Conservation (phyloP, 2,329 filamentous ascomycete genomes). For the Colletotrichum sp. region DNA sequence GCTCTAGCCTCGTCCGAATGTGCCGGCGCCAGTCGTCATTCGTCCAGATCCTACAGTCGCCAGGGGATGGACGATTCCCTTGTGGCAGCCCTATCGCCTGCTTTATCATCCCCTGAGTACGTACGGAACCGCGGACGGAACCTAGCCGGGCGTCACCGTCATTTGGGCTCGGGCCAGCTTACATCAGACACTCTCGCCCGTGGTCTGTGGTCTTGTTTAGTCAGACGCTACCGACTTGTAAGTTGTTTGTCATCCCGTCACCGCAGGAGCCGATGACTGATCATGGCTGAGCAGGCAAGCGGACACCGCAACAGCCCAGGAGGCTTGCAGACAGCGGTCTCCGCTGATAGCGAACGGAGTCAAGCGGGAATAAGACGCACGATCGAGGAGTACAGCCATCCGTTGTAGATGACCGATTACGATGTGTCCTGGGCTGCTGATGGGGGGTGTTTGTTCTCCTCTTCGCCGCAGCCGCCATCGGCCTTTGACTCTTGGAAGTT, state of each 20-base stretch:
- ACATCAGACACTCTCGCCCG: neutral
- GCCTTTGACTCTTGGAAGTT: neutral
- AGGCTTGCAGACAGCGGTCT: neutral
- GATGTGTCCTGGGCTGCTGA: neutral
- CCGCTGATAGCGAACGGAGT: neutral
- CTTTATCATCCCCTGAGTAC: neutral
- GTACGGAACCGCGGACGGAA: neutral
- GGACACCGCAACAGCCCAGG: neutral
- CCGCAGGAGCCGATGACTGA: constrained; percentile 1
- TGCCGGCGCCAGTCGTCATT: neutral
- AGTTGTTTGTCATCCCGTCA: neutral
- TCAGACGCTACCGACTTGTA: neutral
- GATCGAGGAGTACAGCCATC: neutral
- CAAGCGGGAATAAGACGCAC: neutral
- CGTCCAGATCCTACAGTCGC: neutral
- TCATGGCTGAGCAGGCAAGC: neutral
- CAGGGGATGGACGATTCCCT: neutral
- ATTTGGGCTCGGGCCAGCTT: neutral
- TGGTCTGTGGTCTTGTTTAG: neutral
- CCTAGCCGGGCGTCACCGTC: neutral
- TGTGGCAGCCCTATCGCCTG: neutral
- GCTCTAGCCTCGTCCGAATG: neutral
- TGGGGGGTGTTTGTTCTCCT: neutral
- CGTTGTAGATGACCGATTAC: neutral
- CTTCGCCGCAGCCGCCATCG: neutral